Evolutionary conservation across 129 eudicot genomes (phyloP).

Genomic region (Pulicaria dysenterica): DNA sequence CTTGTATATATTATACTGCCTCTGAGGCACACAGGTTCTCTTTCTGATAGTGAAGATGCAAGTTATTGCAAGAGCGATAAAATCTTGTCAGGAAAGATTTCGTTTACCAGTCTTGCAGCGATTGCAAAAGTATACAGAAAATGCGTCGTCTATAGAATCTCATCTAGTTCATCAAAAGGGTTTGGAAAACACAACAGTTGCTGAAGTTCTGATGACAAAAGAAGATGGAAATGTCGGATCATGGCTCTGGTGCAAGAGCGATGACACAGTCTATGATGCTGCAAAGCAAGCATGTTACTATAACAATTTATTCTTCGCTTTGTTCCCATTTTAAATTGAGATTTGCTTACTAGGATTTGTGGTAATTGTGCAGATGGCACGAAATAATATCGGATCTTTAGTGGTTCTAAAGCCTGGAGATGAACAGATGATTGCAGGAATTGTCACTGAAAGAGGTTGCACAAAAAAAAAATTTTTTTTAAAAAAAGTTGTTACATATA

Average conservation of each 20-base stretch:
- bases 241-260: constrained; percentile 82
- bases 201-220: constrained; percentile 70
- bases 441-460: constrained; percentile 93
- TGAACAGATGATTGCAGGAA: constrained; percentile 73
- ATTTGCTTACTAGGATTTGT: neutral
- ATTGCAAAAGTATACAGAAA: constrained; percentile 32
- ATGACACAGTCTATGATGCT: constrained; percentile 88
- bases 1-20: neutral
- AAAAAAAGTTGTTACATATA: constrained; percentile 29
- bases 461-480: too few species aligned
- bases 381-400: constrained; percentile 78
- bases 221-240: constrained; percentile 60
- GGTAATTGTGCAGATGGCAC: constrained; percentile 63
- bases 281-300: constrained; percentile 57
- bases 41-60: constrained; percentile 51
- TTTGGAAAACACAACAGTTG: constrained; percentile 71
- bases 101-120: constrained; percentile 41
- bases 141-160: constrained; percentile 27
- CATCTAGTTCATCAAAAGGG: constrained; percentile 52
- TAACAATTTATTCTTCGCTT: neutral
- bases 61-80: constrained; percentile 50
- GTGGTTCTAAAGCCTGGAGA: constrained; percentile 92
- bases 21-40: neutral
- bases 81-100: constrained; percentile 49
- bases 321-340: neutral